These are phyloP conservation scores for Pyrus betulifolia DNA, from an alignment of 306 rosid species.

Conservation along the genomic window DNA sequence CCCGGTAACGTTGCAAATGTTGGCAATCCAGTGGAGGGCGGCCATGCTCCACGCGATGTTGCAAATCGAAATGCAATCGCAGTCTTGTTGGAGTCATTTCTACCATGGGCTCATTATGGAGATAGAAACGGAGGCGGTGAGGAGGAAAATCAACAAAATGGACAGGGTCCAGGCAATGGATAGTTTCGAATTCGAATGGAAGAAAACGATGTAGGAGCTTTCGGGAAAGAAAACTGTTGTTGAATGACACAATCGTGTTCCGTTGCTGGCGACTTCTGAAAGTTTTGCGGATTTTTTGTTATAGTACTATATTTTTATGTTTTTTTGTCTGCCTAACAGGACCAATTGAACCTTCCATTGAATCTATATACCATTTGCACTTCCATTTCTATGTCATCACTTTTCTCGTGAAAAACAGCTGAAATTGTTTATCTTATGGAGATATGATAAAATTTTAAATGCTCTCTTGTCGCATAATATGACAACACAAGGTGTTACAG, in stretches of 20 bases:
- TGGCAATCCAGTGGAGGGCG: conserved; percentile 46
- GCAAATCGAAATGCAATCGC: conserved; percentile 67
- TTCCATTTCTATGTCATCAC: neutral
- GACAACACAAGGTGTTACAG: neutral
- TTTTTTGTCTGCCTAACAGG: neutral
- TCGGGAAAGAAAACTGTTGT: neutral
- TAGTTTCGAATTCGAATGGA: conserved; percentile 4
- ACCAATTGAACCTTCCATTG: neutral
- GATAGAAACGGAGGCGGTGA: conserved; percentile 36
- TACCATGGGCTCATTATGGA: conserved; percentile 85
- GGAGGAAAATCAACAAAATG: conserved; percentile 36
- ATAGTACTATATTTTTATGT: neutral
- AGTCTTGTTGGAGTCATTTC: conserved; percentile 81
- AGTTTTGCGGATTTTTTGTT: neutral
- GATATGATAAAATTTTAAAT: neutral
- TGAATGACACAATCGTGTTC: neutral
- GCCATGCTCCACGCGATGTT: conserved; percentile 50
- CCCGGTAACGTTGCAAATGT: conserved; percentile 36
- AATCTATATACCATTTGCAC: neutral
- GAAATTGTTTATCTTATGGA: neutral
- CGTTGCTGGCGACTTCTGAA: neutral
- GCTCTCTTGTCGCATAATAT: neutral
- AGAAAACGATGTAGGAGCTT: neutral
- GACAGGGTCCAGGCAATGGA: conserved; percentile 34
- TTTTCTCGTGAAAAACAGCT: neutral